Evolutionary conservation across 164 flowering plant species (phyloP), one percentile per base, ranked within the genome.

Genomic region (Piper betle): DNA sequence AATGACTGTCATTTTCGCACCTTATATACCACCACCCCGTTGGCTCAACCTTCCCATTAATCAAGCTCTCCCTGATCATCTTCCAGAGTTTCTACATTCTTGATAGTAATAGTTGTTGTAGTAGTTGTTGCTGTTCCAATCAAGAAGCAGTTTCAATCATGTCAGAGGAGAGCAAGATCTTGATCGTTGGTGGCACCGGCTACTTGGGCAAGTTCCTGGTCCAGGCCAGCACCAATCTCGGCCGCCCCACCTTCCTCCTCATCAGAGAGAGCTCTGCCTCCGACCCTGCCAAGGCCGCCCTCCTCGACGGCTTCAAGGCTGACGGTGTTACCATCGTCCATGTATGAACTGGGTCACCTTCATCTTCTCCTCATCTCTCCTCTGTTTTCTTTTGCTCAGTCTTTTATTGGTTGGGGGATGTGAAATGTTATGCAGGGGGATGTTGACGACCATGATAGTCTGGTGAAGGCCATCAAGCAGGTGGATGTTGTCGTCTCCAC

Each of bases 401-500:
- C n/a, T n/a, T n/a, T n/a, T n/a, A n/a, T n/a, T n/a, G n/a, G n/a
- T n/a, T n/a, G n/a, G n/a, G n/a, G n/a, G n/a, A n/a, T n/a, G n/a
- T n/a, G n/a, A n/a, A n/a, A n/a, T n/a, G n/a, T n/a, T n/a, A n/a
- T n/a, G 57, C 73, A 83, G 91, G 88, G 90, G 8, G 86, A 81
- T 71, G 39, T 87, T 37, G 55, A 79, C 60, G 78, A 84, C 60
- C 86, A 81, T 20, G 86, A 78, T 71, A 82, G 82, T 60, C 71
- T 86, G 75, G 83, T 84, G 71, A 72, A 68, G 65, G 90, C 89
- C 13, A 75, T 86, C 1, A 81, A 82, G 71, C 80, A 80, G 58
- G 90, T 84, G 5, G 89, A 86, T 68, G 87, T 84, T 48, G 87
- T 86, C 64, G 80, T 86, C 15, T 84, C 87, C 0, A 59, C 93